A percentile compares a stretch with the other conserved stretches of the same genome.
Evolutionary conservation across 805 yeast species (phyloP).

Genomic region (Citeromyces nyonsensis): DNA sequence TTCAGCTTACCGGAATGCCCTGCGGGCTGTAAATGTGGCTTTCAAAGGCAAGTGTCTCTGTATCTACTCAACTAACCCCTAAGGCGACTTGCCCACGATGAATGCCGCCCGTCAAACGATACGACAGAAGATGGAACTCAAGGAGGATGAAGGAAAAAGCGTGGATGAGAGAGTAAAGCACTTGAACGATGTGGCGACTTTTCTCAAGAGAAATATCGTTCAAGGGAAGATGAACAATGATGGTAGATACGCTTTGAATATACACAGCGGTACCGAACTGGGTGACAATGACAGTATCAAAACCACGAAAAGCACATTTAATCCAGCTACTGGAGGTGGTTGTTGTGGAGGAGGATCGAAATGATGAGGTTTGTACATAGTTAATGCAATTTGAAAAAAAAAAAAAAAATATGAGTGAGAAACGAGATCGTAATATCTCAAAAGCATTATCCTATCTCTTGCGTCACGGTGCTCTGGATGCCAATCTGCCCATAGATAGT

Average conservation of each 20-base stretch:
- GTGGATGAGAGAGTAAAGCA: slow-evolving; percentile 33
- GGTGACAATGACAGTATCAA: slow-evolving; percentile 82
- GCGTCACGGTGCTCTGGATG: slow-evolving; percentile 74
- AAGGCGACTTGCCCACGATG: slow-evolving; percentile 28
- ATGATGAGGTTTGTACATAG: neutral
- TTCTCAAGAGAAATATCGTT: slow-evolving; percentile 65
- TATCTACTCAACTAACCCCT: neutral
- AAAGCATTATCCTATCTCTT: slow-evolving; percentile 62
- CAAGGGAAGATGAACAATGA: slow-evolving; percentile 50
- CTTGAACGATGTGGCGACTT: slow-evolving; percentile 55
- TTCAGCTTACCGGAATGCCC: slow-evolving; percentile 45
- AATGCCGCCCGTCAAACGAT: slow-evolving; percentile 46
- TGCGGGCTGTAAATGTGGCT: slow-evolving; percentile 51
- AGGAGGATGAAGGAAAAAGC: slow-evolving; percentile 21
- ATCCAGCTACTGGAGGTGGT: slow-evolving; percentile 33
- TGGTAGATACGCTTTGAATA: slow-evolving; percentile 39
- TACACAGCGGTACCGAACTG: slow-evolving; percentile 72
- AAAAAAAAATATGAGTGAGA: slow-evolving; percentile 3
- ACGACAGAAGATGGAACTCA: slow-evolving; percentile 30
- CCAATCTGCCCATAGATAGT: slow-evolving; percentile 43
- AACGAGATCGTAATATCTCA: slow-evolving; percentile 43
- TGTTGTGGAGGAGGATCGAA: slow-evolving; percentile 34
- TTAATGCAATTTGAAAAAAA: neutral
- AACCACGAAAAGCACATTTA: slow-evolving; percentile 24
- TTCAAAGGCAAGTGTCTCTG: slow-evolving; percentile 21